Evolutionary conservation across 495 filamentous ascomycete genomes (phyloP).

Genomic region (Hypoxylon fragiforme): DNA sequence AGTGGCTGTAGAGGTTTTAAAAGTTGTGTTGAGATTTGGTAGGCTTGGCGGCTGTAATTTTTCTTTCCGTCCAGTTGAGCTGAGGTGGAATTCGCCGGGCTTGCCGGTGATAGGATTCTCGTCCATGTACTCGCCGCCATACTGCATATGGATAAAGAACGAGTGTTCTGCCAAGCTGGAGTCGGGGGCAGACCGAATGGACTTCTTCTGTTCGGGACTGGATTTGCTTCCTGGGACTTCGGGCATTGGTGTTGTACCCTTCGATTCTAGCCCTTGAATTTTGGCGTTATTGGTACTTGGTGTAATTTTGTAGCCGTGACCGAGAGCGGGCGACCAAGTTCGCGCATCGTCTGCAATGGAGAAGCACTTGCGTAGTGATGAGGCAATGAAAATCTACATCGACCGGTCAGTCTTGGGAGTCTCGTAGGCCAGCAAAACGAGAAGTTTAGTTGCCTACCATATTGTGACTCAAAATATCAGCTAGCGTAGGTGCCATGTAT

Average conservation of each 20-base stretch:
- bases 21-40: slow-evolving; percentile 45
- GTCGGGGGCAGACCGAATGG: slow-evolving; percentile 43
- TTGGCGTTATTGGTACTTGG: slow-evolving; percentile 41
- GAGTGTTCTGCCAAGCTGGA: slow-evolving; percentile 68
- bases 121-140: slow-evolving; percentile 84
- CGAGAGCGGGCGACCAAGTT: slow-evolving; percentile 71
- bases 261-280: slow-evolving; percentile 43
- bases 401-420: slow-evolving; percentile 4
- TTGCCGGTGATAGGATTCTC: slow-evolving; percentile 85
- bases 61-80: slow-evolving; percentile 58
- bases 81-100: slow-evolving; percentile 82
- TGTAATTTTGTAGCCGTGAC: slow-evolving; percentile 66
- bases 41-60: slow-evolving; percentile 36
- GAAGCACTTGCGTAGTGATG: slow-evolving; percentile 69
- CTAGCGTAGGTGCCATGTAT: slow-evolving; percentile 84
- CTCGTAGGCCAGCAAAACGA: no score
- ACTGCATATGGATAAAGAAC: slow-evolving; percentile 63
- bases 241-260: slow-evolving; percentile 65
- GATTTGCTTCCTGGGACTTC: slow-evolving; percentile 41
- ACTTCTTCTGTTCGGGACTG: slow-evolving; percentile 36
- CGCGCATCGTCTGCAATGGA: slow-evolving; percentile 58
- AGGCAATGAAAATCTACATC: slow-evolving; percentile 57
- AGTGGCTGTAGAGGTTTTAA: slow-evolving; percentile 33
- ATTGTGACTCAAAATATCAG: slow-evolving; percentile 73
- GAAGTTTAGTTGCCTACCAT: no score